Evolutionary conservation across 2,329 filamentous ascomycete genomes (phyloP).

Genomic region (Colletotrichum limetticola): DNA sequence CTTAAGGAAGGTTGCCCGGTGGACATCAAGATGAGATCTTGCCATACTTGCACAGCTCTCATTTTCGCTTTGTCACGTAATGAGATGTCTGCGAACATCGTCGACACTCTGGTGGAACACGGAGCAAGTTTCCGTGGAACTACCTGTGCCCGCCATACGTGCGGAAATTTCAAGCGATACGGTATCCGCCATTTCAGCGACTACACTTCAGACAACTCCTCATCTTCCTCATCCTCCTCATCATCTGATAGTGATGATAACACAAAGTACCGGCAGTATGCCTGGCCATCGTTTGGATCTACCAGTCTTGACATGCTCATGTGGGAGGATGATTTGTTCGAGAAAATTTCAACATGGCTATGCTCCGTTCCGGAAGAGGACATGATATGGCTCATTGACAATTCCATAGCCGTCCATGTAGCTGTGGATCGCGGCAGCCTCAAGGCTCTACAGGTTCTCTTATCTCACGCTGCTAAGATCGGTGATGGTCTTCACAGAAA

Average conservation of each 20-base stretch:
- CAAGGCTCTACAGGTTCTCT: not conserved
- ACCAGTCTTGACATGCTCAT: conserved; percentile 8
- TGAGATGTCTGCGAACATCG: not conserved
- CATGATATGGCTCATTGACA: conserved; percentile 7
- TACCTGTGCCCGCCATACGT: not conserved
- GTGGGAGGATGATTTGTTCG: not conserved
- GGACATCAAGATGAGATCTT: conserved; percentile 10
- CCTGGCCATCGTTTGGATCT: not conserved
- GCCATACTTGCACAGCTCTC: conserved; percentile 1
- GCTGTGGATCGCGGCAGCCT: not conserved
- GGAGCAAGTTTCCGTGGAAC: conserved; percentile 12
- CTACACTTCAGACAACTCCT: not conserved
- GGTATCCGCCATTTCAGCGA: not conserved
- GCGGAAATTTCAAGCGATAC: not conserved
- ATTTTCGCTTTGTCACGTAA: not conserved
- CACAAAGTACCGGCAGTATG: not conserved
- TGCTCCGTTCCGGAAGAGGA: not conserved
- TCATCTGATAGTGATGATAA: not conserved
- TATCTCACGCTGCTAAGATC: not conserved
- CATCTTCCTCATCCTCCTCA: not conserved
- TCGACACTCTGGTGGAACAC: not conserved
- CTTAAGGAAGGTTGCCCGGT: not conserved
- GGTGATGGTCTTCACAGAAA: not conserved
- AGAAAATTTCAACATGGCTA: not conserved
- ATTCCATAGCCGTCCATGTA: not conserved